Conservation (phyloP, 1,284 basidiomycete genomes). For the Ceratobasidium theobromae region DNA sequence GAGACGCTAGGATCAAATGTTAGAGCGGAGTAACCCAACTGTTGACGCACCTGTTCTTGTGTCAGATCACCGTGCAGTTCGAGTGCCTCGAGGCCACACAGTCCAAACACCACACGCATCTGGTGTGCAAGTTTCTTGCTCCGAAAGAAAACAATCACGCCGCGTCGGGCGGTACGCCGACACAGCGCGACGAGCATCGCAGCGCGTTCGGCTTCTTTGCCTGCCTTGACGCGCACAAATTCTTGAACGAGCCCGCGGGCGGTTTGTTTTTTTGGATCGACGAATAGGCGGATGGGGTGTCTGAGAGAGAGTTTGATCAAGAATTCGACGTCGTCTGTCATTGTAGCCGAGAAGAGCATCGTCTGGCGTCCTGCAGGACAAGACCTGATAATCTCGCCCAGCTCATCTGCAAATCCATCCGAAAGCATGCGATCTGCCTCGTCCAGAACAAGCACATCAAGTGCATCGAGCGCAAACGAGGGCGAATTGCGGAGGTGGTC, state of each 20-base stretch:
- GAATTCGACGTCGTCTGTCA: conserved; percentile 95
- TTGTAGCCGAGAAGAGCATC: conserved; percentile 98
- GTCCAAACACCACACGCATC: conserved; percentile 88
- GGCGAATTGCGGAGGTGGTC: conserved; percentile 96
- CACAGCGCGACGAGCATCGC: conserved; percentile 84
- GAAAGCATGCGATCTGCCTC: conserved; percentile 98
- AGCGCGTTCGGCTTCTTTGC: conserved; percentile 77
- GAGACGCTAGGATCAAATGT: conserved; percentile 61
- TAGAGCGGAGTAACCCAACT: too few species aligned
- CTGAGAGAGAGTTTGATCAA: conserved; percentile 89
- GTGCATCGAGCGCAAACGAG: conserved; percentile 87
- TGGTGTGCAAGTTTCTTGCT: conserved; percentile 98
- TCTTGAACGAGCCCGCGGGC: conserved; percentile 92
- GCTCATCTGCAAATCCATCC: conserved; percentile 95
- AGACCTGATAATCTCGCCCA: conserved; percentile 88
- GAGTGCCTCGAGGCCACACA: conserved; percentile 84
- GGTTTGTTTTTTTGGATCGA: conserved; percentile 89
- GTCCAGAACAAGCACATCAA: conserved; percentile 93
- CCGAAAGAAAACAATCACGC: conserved; percentile 90
- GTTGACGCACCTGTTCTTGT: conserved; percentile 79
- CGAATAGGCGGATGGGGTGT: conserved; percentile 91
- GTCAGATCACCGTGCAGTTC: conserved; percentile 94
- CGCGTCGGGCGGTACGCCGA: conserved; percentile 80
- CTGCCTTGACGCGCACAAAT: conserved; percentile 84
- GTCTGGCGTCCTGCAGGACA: conserved; percentile 89